Evolutionary conservation across 345 rosid genomes (phyloP).

Genomic region (Moricandia moricandioides): DNA sequence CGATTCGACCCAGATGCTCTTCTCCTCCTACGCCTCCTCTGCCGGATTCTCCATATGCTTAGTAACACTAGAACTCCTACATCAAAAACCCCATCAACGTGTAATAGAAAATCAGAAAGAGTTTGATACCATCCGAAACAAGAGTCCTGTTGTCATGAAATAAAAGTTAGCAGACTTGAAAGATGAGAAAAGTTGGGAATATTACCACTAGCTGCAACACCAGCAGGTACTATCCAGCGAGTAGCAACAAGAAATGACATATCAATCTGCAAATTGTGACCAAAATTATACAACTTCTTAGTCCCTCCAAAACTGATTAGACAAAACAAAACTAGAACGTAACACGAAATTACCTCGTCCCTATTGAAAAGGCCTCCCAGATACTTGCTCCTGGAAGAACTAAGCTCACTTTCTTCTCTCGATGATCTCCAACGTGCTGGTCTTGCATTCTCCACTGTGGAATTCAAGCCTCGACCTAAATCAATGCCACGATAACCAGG

Average conservation of each 20-base stretch:
- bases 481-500: constrained; percentile 72
- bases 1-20: constrained; percentile 63
- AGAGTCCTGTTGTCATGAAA: neutral
- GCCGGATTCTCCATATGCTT: constrained; percentile 81
- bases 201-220: constrained; percentile 66
- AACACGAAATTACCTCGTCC: constrained; percentile 62
- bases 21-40: constrained; percentile 66
- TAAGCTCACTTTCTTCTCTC: constrained; percentile 36
- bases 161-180: neutral
- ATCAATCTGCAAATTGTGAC: constrained; percentile 58
- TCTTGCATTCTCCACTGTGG: constrained; percentile 39
- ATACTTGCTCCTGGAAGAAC: constrained; percentile 54
- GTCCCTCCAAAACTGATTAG: neutral
- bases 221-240: constrained; percentile 80
- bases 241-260: constrained; percentile 62
- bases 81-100: constrained; percentile 12
- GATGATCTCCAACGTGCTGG: constrained; percentile 39
- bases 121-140: neutral
- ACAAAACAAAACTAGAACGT: neutral
- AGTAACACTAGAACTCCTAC: constrained; percentile 60
- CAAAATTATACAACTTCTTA: neutral
- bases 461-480: constrained; percentile 58
- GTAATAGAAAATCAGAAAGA: neutral
- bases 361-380: constrained; percentile 51
- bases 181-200: neutral